Evolutionary conservation across 768 basidiomycete genomes (phyloP).

Genomic region (Pulveroboletus sp.): DNA sequence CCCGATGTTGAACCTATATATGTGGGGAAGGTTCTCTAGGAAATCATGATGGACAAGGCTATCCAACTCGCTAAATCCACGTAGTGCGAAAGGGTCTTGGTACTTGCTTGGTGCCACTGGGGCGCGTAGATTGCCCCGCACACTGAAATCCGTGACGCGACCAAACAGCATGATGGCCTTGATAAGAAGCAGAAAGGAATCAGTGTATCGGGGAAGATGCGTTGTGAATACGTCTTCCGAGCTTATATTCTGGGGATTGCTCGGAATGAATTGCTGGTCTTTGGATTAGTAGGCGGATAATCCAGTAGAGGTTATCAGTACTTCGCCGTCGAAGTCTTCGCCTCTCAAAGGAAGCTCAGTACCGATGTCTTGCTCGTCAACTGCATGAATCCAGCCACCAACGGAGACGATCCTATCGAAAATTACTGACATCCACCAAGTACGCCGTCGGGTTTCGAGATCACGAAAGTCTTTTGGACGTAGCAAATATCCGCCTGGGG

Average conservation of each 20-base stretch:
- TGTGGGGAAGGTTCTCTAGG: slow-evolving; percentile 63
- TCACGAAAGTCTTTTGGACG: slow-evolving; percentile 74
- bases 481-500: slow-evolving; percentile 75
- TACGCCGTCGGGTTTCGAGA: slow-evolving; percentile 70
- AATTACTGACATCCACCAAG: slow-evolving; percentile 89
- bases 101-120: slow-evolving; percentile 63
- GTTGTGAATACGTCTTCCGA: slow-evolving; percentile 59
- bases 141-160: slow-evolving; percentile 79
- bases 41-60: slow-evolving; percentile 63
- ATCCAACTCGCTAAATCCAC: slow-evolving; percentile 69
- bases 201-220: slow-evolving; percentile 74
- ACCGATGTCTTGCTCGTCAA: slow-evolving; percentile 79
- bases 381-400: slow-evolving; percentile 82
- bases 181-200: slow-evolving; percentile 75
- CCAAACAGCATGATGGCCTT: slow-evolving; percentile 85
- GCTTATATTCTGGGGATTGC: slow-evolving; percentile 72
- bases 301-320: slow-evolving; percentile 29
- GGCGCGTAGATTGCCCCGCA: slow-evolving; percentile 65
- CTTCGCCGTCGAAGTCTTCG: slow-evolving; percentile 73
- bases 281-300: slow-evolving; percentile 11
- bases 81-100: slow-evolving; percentile 65
- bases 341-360: slow-evolving; percentile 77
- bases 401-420: slow-evolving; percentile 80
- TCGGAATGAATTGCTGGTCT: slow-evolving; percentile 51
- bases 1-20: slow-evolving; percentile 59